Percentiles rank a stretch among this genome's conserved stretches.
Evolutionary conservation across 371 early-diverging fungal genomes (phyloP).

Genomic region (Parasitella parasitica): DNA sequence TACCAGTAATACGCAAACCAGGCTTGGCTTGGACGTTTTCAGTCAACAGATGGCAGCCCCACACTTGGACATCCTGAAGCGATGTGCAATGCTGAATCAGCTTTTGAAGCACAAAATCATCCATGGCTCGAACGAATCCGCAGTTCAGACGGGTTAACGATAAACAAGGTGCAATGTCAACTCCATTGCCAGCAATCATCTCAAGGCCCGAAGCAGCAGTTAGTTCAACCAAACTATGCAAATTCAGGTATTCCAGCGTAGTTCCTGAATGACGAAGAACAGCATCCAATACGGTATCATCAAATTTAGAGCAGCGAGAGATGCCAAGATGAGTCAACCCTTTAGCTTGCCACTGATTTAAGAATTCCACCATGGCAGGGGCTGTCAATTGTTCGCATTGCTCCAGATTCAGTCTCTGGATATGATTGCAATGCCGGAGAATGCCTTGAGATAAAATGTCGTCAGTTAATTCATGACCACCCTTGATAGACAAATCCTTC

Average conservation of each 20-base stretch:
- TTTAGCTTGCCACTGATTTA: conserved; percentile 46
- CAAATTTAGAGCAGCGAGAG: conserved; percentile 51
- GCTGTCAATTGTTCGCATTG: conserved; percentile 61
- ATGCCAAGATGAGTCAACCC: conserved; percentile 57
- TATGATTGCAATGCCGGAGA: conserved; percentile 45
- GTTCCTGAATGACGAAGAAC: conserved; percentile 59
- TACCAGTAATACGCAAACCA: background rate
- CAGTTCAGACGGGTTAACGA: conserved; percentile 58
- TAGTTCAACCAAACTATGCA: conserved; percentile 78
- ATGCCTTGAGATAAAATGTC: conserved; percentile 57
- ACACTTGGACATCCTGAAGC: conserved; percentile 59
- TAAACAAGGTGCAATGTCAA: conserved; percentile 27
- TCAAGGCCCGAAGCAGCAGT: conserved; percentile 52
- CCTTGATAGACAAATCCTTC: conserved; percentile 55
- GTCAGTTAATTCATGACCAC: conserved; percentile 54
- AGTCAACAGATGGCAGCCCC: conserved; percentile 62
- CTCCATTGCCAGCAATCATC: conserved; percentile 35
- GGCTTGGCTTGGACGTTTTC: background rate
- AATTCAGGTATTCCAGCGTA: conserved; percentile 51
- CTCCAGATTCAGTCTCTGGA: conserved; percentile 56
- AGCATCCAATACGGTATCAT: conserved; percentile 61
- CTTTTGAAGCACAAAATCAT: conserved; percentile 64
- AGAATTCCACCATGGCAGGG: conserved; percentile 56
- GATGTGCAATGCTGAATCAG: conserved; percentile 45
- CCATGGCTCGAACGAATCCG: conserved; percentile 73